Percentiles rank a stretch among this genome's conserved stretches.
Conservation (phyloP, 2,329 filamentous ascomycete genomes). For the Neoarthrinium moseri region DNA sequence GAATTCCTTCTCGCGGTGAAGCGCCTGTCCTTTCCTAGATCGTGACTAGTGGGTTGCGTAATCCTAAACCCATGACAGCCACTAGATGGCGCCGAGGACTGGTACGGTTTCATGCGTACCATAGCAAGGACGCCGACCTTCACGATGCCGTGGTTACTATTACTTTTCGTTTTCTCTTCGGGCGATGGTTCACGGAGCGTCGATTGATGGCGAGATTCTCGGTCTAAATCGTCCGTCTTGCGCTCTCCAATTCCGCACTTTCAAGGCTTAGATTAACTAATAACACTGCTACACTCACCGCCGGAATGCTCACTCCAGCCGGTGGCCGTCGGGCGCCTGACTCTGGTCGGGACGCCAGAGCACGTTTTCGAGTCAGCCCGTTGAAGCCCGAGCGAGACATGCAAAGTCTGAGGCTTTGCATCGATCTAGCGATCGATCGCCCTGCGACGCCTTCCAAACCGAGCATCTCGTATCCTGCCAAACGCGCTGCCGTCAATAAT, state of each 20-base stretch:
- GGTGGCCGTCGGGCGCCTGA: not conserved
- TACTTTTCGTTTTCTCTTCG: constrained; percentile 2
- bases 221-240: no score
- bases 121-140: not conserved
- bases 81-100: not conserved
- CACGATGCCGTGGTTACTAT: not conserved
- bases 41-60: constrained; percentile 4
- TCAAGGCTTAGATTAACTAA: not conserved
- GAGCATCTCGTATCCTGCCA: not conserved
- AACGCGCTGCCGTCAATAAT: not conserved
- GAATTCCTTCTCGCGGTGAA: no score
- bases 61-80: constrained; percentile 1
- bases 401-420: no score
- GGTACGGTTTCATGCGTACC: not conserved
- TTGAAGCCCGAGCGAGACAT: no score
- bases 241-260: not conserved
- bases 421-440: no score
- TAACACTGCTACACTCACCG: not conserved
- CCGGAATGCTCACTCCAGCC: not conserved
- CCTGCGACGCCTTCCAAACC: not conserved
- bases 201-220: no score
- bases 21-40: constrained; percentile 7
- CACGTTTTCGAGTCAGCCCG: not conserved
- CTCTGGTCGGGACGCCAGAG: not conserved
- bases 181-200: no score